Evolutionary conservation across 148 eudicot genomes (phyloP).

Genomic region (Chenopodium berlandieri): DNA sequence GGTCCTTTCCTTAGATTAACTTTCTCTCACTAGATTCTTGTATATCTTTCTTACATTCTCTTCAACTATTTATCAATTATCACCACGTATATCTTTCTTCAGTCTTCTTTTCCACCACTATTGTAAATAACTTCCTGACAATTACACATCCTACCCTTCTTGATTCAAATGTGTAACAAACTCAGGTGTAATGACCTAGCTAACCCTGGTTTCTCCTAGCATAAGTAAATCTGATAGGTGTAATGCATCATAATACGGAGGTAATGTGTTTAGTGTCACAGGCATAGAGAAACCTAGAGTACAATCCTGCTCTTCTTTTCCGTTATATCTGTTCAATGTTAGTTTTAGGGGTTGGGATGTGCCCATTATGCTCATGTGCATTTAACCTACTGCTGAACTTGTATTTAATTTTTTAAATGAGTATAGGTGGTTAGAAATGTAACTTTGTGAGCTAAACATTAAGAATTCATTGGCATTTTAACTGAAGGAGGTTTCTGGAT

Average conservation of each 20-base stretch:
- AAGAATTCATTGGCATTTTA: not conserved
- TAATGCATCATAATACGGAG: not conserved
- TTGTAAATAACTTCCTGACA: no score
- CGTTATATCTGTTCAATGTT: not conserved
- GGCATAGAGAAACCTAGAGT: not conserved
- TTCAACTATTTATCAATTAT: no score
- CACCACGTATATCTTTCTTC: no score
- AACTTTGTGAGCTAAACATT: not conserved
- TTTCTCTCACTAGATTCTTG: no score
- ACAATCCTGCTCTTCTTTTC: not conserved
- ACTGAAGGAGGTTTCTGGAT: conserved; percentile 22
- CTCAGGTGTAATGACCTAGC: no score
- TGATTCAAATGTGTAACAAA: no score
- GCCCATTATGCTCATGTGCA: not conserved
- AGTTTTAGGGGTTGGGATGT: not conserved
- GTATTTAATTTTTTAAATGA: not conserved
- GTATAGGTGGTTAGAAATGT: not conserved
- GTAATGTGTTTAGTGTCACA: not conserved
- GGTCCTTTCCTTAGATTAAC: no score
- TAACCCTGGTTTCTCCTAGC: no score
- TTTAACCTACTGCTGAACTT: not conserved
- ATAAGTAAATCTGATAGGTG: not conserved
- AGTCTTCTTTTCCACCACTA: no score
- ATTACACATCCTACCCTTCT: no score
- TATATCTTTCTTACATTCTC: no score